Evolutionary conservation across 192 early-diverging fungal genomes (phyloP).

Genomic region (Coemansia sp.): DNA sequence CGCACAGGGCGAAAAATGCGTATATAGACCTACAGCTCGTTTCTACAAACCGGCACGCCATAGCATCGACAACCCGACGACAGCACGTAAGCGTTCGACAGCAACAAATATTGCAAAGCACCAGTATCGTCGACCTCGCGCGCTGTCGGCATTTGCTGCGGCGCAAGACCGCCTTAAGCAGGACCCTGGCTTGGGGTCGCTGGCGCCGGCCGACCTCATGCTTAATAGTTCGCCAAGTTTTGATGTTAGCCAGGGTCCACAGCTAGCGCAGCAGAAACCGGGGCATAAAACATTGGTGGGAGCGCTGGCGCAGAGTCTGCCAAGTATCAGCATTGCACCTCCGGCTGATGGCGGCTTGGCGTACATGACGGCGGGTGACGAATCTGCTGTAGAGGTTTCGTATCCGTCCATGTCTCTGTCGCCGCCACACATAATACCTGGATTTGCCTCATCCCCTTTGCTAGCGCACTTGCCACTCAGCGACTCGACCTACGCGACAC

Average conservation of each 20-base stretch:
- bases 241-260: background rate
- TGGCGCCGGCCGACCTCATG: constrained; percentile 44
- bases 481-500: constrained; percentile 12
- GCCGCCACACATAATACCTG: constrained; percentile 22
- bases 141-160: constrained; percentile 32
- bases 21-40: constrained; percentile 40
- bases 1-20: constrained; percentile 43
- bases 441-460: background rate
- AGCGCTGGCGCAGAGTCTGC: background rate
- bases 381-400: background rate
- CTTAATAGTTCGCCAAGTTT: background rate
- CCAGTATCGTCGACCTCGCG: constrained; percentile 26
- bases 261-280: background rate
- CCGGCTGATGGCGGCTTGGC: constrained; percentile 26
- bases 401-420: background rate
- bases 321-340: background rate
- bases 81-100: background rate
- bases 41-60: constrained; percentile 31
- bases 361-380: constrained; percentile 35
- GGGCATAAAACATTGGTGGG: background rate
- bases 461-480: constrained; percentile 7
- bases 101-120: background rate
- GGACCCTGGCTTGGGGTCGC: background rate
- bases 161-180: constrained; percentile 7
- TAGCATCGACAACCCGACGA: constrained; percentile 4